These are phyloP conservation scores for Pseudonitzschia delicatissima DNA, from an alignment of 108 stramenopile species.

Conservation along the genomic window DNA sequence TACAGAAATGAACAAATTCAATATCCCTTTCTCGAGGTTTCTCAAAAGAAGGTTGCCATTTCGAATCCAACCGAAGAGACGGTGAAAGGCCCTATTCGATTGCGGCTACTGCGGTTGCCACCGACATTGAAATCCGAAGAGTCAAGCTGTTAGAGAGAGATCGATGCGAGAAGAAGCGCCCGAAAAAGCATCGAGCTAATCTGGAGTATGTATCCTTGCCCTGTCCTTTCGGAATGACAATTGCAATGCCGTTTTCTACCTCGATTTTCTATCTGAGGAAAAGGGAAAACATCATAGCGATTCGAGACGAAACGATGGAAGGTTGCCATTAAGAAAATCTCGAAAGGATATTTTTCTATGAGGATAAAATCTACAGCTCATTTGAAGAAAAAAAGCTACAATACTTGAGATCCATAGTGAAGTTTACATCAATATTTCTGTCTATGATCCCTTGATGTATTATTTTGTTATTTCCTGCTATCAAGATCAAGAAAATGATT, in stretches of 20 bases:
- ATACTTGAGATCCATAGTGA: too few relatives aligned
- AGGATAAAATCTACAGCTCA: too few relatives aligned
- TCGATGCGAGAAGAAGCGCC: neutral
- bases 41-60: constrained; percentile 2
- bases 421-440: too few relatives aligned
- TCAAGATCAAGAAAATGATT: too few relatives aligned
- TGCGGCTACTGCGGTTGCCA: constrained; percentile 7
- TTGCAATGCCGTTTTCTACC: too few relatives aligned
- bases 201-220: too few relatives aligned
- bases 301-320: neutral
- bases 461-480: too few relatives aligned
- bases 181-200: neutral
- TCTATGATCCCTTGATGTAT: too few relatives aligned
- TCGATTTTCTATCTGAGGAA: too few relatives aligned
- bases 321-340: too few relatives aligned
- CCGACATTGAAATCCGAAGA: neutral
- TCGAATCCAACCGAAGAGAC: constrained; percentile 14
- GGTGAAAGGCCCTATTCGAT: constrained; percentile 17
- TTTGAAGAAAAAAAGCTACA: too few relatives aligned
- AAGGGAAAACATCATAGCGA: neutral
- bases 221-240: neutral
- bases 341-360: too few relatives aligned
- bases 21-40: constrained; percentile 1
- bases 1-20: neutral
- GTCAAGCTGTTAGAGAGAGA: neutral